These are phyloP conservation scores for Eimeria maxima DNA, from an alignment of 169 alveolate genomes.

Conservation along the genomic window DNA sequence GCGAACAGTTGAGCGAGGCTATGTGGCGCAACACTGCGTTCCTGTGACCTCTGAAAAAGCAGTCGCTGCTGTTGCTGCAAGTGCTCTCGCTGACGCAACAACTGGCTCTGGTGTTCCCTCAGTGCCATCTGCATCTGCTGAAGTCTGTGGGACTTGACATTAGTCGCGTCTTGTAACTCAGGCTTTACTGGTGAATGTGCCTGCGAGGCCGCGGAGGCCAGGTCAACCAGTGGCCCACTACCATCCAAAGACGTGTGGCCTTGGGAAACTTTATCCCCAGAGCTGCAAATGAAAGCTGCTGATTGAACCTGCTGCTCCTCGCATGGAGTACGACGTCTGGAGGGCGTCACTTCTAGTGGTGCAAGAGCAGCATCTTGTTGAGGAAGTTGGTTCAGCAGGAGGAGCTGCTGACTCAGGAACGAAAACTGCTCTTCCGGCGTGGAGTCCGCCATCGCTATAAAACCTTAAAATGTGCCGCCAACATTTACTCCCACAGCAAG, in stretches of 20 bases:
- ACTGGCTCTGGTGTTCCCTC: conserved; percentile 57
- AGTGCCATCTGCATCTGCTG: conserved; percentile 56
- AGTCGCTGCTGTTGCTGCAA: conserved; percentile 70
- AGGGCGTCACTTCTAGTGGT: neutral
- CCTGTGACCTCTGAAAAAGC: conserved; percentile 53
- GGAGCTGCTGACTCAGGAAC: conserved; percentile 59
- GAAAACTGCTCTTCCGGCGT: conserved; percentile 71
- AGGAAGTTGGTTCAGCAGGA: conserved; percentile 57
- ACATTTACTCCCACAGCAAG: conserved; percentile 1
- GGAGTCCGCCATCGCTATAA: conserved; percentile 54
- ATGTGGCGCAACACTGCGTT: conserved; percentile 55
- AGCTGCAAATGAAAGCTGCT: neutral
- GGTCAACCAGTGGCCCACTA: neutral
- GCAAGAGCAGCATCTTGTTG: neutral
- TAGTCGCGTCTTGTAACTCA: conserved; percentile 31
- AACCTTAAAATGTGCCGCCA: neutral
- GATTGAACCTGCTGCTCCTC: neutral
- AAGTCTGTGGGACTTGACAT: conserved; percentile 13
- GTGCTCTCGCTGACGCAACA: conserved; percentile 56
- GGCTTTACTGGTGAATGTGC: neutral
- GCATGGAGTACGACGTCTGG: neutral
- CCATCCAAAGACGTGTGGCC: neutral
- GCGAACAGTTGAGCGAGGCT: conserved; percentile 59
- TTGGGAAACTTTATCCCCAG: neutral
- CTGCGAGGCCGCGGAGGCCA: neutral